Evolutionary conservation across 148 eudicot species (phyloP).

Genomic region (Amaranthus hypochondriacus): DNA sequence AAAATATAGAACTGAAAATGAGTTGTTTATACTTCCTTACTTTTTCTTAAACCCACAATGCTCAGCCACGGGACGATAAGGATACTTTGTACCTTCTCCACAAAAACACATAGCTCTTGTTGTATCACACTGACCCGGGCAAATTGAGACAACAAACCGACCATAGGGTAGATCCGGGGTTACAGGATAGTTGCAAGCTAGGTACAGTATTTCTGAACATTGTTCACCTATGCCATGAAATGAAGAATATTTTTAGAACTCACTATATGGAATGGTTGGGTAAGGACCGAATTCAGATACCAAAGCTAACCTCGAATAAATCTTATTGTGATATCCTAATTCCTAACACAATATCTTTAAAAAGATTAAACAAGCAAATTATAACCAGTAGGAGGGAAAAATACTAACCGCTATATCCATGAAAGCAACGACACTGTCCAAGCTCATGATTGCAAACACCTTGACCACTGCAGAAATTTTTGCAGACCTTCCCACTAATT

Average conservation of each 20-base stretch:
- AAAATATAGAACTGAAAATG: conserved; percentile 5
- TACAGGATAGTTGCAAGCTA: conserved; percentile 67
- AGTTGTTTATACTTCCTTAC: conserved; percentile 39
- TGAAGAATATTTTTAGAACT: neutral
- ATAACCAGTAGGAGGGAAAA: neutral
- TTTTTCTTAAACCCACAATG: conserved; percentile 71
- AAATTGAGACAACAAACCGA: conserved; percentile 78
- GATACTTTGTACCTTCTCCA: conserved; percentile 90
- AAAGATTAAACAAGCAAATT: neutral
- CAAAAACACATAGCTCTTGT: conserved; percentile 97
- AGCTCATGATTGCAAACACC: conserved; percentile 77
- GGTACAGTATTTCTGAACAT: conserved; percentile 50
- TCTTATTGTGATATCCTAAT: neutral
- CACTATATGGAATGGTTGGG: neutral
- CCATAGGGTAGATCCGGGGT: conserved; percentile 69
- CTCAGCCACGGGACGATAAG: conserved; percentile 87
- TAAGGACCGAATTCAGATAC: neutral
- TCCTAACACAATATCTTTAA: neutral
- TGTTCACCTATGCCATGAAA: conserved; percentile 52
- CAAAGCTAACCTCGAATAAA: neutral
- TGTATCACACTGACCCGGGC: conserved; percentile 74
- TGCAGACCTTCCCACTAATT: conserved; percentile 62
- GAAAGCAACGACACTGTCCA: conserved; percentile 86
- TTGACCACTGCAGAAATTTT: conserved; percentile 63
- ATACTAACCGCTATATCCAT: conserved; percentile 74